Conservation (phyloP, 2,329 filamentous ascomycete genomes). For the Alternaria triticimaculans region DNA sequence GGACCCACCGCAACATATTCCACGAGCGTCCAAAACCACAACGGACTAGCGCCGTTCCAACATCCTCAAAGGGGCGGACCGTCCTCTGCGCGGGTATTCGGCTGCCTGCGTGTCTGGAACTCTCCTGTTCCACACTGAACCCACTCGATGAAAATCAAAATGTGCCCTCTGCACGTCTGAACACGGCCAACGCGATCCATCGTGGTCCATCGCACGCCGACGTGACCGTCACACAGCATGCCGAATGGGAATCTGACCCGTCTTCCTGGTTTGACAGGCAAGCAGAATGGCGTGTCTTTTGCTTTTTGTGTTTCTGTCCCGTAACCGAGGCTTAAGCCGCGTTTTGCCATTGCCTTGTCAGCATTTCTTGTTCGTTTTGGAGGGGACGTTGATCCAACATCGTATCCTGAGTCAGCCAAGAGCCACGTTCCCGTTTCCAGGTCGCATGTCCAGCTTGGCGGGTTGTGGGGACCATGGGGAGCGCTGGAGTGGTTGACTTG, state of each 20-base stretch:
- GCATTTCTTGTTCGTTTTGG: not conserved
- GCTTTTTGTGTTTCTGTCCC: conserved; percentile 3
- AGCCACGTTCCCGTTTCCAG: not conserved
- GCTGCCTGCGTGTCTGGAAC: not conserved
- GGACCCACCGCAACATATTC: not conserved
- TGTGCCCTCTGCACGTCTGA: conserved; percentile 2
- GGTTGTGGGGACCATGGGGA: not conserved
- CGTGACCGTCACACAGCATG: conserved; percentile 1
- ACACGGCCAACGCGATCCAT: conserved; percentile 2
- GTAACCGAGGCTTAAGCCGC: conserved; percentile 2
- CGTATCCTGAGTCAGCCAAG: not conserved
- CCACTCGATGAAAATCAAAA: conserved; percentile 1
- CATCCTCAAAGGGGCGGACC: not conserved
- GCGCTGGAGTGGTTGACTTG: not conserved
- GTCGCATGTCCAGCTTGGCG: not conserved
- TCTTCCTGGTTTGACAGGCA: conserved; percentile 21
- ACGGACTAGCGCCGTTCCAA: not conserved
- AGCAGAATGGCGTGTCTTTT: not conserved
- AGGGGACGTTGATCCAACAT: not conserved
- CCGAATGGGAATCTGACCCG: conserved; percentile 25
- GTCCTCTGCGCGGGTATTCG: not conserved
- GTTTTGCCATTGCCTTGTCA: conserved; percentile 5
- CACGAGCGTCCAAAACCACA: conserved; percentile 2
- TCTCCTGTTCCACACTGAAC: conserved; percentile 3
- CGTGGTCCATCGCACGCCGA: conserved; percentile 6